phyloP scores from a whole-genome alignment of 2,329 filamentous ascomycete genomes.

The Ambrosiella xylebori region DNA sequence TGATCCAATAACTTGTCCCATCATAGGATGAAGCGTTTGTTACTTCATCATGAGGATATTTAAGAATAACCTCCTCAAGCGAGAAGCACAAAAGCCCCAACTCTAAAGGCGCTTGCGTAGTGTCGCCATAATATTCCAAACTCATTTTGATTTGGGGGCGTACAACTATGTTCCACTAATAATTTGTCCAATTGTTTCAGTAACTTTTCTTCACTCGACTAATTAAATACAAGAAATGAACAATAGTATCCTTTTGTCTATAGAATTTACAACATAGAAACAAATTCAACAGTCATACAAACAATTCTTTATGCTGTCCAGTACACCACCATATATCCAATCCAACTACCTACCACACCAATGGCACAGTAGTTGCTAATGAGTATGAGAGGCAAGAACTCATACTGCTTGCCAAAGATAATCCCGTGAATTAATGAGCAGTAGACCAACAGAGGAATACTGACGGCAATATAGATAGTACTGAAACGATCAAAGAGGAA shows the following conservation, averaged over 20 bases:
- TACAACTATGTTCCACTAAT: not conserved
- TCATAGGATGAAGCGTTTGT: too few relatives aligned
- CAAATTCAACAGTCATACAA: not conserved
- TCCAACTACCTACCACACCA: constrained; percentile 89
- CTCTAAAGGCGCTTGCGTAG: too few relatives aligned
- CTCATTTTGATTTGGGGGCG: too few relatives aligned
- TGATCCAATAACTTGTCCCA: too few relatives aligned
- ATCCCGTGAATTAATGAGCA: constrained; percentile 68
- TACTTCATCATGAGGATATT: too few relatives aligned
- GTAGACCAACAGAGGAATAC: constrained; percentile 78
- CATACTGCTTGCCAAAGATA: constrained; percentile 66
- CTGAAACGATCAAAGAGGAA: constrained; percentile 87
- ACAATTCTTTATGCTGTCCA: constrained; percentile 35
- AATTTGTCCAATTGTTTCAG: not conserved
- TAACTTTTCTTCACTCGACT: not conserved
- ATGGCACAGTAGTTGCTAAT: constrained; percentile 87
- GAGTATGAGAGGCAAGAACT: constrained; percentile 94
- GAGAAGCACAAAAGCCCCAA: too few relatives aligned
- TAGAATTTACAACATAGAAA: not conserved
- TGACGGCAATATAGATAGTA: constrained; percentile 72
- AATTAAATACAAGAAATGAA: not conserved
- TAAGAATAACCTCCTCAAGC: too few relatives aligned
- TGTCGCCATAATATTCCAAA: too few relatives aligned
- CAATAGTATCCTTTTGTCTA: constrained; percentile 12
- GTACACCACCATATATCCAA: constrained; percentile 87